Base-by-base conservation (phyloP, 2,329 filamentous ascomycete genomes). In the Calonectria hawksworthii region DNA sequence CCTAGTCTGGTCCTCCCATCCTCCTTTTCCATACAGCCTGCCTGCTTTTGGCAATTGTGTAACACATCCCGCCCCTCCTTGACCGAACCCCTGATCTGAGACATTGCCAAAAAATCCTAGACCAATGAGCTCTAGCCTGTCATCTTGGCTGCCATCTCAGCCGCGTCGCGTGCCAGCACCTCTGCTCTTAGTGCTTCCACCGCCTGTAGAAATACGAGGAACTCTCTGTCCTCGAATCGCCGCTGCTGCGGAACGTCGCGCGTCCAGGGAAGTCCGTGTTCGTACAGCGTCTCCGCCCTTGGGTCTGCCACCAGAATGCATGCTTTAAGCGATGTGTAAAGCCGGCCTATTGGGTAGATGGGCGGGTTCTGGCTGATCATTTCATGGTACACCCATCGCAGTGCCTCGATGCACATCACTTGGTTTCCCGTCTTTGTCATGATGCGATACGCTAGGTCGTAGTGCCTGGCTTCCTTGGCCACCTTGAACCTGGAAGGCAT, bases 241-340 rank as follows among this genome's bases (percentile, higher is more conserved):
- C 80, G 23, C 80, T 75, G 47, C 71, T 59, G 23, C 74, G 74
- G 23, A 82, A 30, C 2, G 64, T 1, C 75, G 28, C 18, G 67
- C 9, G 28, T 21, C 1, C 67, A 52, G 10, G 13, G 8, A 76
- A 8, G 78, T 79, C 30, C 70, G 32, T 80, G 63, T 21, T 72
- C 65, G 32, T 82, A 56, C 36, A 85, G 74, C 1, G 78, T 68
- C 76, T 86, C 85, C 18, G 91, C 89, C 8, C 81, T 78, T 0
- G 90, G 90, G 76, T 94, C 90, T 0, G 89, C 91, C 10, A 92
- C 80, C 3, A 83, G 75, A 41, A 94, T 85, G 80, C 92, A 94
- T 0, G 85, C 83, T 80, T 88, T 86, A n/a, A 94, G 78, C 2
- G 88, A 84, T 1, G 84, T 74, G 63, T 87, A 87, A 7, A 94